Base-by-base conservation (phyloP, 345 rosid genomes). In the Zanthoxylum bungeanum region DNA sequence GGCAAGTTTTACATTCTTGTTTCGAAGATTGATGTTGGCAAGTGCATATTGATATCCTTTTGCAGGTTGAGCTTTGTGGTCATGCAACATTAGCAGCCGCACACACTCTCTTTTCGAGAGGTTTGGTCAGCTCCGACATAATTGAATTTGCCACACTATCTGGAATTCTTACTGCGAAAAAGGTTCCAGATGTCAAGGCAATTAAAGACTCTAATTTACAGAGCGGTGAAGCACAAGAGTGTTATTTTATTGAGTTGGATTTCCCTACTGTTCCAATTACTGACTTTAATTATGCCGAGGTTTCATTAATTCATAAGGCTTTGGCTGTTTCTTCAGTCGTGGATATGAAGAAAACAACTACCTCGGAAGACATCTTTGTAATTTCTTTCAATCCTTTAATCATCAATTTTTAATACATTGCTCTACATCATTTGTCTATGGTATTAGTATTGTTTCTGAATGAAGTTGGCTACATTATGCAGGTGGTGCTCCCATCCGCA, bases 1-100 rank as follows among this genome's bases (percentile, higher is more conserved):
- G n/a, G n/a, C n/a, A n/a, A n/a, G n/a, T n/a, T n/a, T n/a, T n/a
- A n/a, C n/a, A n/a, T n/a, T n/a, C n/a, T n/a, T n/a, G n/a, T n/a
- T n/a, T n/a, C n/a, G n/a, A n/a, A n/a, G n/a, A n/a, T n/a, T n/a
- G n/a, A n/a, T n/a, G n/a, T n/a, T n/a, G n/a, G n/a, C n/a, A n/a
- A n/a, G 49, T 14, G 19, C 1, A 4, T 44, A 4, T 14, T 16
- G 4, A 51, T 22, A 24, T n/a, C 9, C 31, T 70, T 69, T 62
- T 46, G 66, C 82, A 93, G 97, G 86, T 88, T n/a, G 31, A 77
- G 5, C 89, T 94, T 8, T 89, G 98, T 52, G 97, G 97, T 30
- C 98, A 94, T 76, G 98, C 87, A 44, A 94, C 97, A 30, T 73
- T 94, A 52, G 97, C 97, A 21, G 86, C 97, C 72, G 85, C 97